These are phyloP conservation scores for Rheum nobile DNA, from an alignment of 148 eudicot genomes.

Conservation along the genomic window DNA sequence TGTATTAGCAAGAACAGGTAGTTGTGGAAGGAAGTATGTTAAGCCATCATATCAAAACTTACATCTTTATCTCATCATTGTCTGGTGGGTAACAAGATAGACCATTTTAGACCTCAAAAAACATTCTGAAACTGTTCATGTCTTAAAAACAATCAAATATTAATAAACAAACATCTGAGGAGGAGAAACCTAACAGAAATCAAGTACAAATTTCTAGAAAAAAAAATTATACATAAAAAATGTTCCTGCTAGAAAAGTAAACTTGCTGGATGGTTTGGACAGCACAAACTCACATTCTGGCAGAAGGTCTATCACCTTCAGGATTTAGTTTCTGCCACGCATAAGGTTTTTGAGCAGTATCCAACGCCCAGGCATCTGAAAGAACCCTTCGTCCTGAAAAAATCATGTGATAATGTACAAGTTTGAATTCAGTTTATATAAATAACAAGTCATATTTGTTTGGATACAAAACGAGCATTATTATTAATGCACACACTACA, in stretches of 20 bases:
- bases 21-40: neutral
- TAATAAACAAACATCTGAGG: neutral
- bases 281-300: constrained; percentile 81
- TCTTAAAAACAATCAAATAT: neutral
- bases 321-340: constrained; percentile 84
- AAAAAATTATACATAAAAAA: neutral
- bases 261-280: constrained; percentile 4
- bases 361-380: constrained; percentile 93
- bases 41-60: neutral
- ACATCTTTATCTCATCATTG: neutral
- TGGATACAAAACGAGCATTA: neutral
- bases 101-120: neutral
- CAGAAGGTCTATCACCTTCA: constrained; percentile 96
- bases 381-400: constrained; percentile 77
- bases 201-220: neutral
- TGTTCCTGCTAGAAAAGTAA: neutral
- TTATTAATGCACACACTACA: neutral
- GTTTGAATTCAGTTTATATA: neutral
- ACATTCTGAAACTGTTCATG: neutral
- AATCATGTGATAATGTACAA: neutral
- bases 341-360: constrained; percentile 96
- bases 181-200: neutral
- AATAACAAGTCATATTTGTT: neutral
- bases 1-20: neutral
- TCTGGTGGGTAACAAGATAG: neutral